Conservation (phyloP, 2,329 filamentous ascomycete genomes). For the Bipolaris bicolor region DNA sequence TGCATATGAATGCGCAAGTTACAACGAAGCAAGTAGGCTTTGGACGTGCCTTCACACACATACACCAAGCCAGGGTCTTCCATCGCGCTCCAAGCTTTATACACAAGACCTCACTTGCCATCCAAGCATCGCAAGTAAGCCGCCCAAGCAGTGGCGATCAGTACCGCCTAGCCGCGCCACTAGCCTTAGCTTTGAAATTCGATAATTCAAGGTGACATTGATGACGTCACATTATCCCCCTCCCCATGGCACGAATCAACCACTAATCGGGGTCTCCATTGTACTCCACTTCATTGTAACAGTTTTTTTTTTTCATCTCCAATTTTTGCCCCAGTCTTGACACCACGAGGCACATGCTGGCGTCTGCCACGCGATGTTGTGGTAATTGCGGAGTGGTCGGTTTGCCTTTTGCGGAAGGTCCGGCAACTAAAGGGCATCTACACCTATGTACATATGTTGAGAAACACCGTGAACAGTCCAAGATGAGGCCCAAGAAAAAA, state of each 20-base stretch:
- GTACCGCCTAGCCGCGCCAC: constrained; percentile 17
- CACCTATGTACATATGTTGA: not conserved
- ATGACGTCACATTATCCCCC: constrained; percentile 19
- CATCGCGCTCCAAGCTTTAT: constrained; percentile 8
- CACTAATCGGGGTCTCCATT: not conserved
- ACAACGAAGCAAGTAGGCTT: not conserved
- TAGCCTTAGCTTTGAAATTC: constrained; percentile 13
- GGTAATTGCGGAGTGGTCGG: not conserved
- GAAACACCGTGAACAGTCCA: not conserved
- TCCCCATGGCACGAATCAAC: constrained; percentile 9
- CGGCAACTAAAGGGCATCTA: not conserved
- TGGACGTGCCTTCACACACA: not conserved
- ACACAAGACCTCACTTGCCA: not conserved
- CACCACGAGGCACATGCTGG: not conserved
- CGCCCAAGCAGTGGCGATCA: constrained; percentile 21
- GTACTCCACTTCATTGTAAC: constrained; percentile 1
- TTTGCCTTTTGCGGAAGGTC: not conserved
- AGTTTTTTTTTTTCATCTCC: constrained; percentile 7
- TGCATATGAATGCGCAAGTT: not conserved
- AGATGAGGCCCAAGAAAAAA: constrained; percentile 1
- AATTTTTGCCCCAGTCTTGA: not conserved
- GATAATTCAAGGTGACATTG: not conserved
- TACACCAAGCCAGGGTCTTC: not conserved
- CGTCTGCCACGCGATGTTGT: not conserved
- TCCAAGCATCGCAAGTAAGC: constrained; percentile 14